phyloP scores from a whole-genome alignment of 192 early-diverging fungal genomes.

The Backusella tarrabulga region DNA sequence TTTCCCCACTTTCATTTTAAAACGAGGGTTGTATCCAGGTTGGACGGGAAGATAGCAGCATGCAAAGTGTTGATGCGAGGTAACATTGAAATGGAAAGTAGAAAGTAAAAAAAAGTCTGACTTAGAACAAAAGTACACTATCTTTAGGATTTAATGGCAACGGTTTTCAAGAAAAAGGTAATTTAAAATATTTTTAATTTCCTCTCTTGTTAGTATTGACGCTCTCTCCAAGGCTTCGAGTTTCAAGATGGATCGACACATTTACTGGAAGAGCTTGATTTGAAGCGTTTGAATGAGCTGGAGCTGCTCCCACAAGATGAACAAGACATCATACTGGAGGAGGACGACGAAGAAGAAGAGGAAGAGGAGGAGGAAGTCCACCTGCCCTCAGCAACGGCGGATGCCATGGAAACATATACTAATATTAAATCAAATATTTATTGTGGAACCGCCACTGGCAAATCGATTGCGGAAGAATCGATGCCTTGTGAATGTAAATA shows the following conservation, averaged over 20 bases:
- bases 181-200: neutral
- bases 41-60: slow-evolving; percentile 7
- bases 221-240: neutral
- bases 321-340: neutral
- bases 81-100: neutral
- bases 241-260: neutral
- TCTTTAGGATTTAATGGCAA: slow-evolving; percentile 10
- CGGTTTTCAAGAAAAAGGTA: neutral
- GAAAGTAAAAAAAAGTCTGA: neutral
- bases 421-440: slow-evolving; percentile 72
- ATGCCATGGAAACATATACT: slow-evolving; percentile 60
- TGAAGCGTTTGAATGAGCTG: neutral
- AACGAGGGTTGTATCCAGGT: neutral
- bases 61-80: slow-evolving; percentile 17
- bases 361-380: neutral
- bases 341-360: neutral
- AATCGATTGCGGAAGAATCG: slow-evolving; percentile 65
- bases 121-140: neutral
- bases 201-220: neutral
- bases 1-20: neutral
- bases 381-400: slow-evolving; percentile 40
- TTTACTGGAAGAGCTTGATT: neutral
- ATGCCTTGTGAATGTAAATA: slow-evolving; percentile 81
- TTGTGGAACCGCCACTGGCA: slow-evolving; percentile 67
- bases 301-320: neutral